phyloP scores from a whole-genome alignment of 306 rosid species.

The Prunus mira region DNA sequence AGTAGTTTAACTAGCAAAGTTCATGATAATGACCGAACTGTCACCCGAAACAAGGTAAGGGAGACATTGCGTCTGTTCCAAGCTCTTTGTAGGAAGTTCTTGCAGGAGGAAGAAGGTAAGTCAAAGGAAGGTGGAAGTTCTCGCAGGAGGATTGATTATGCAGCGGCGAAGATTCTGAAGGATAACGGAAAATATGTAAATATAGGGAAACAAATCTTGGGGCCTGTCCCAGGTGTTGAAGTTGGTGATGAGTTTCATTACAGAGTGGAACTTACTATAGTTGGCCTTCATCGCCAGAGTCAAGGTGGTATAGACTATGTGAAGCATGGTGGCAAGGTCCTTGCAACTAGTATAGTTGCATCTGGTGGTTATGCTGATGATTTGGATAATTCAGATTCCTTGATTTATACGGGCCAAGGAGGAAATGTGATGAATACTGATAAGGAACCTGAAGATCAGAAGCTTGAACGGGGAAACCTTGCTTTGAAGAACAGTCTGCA shows the following conservation, averaged over 20 bases:
- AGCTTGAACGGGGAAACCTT: constrained; percentile 90
- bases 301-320: constrained; percentile 87
- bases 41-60: constrained; percentile 61
- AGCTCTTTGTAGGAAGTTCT: constrained; percentile 68
- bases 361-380: constrained; percentile 84
- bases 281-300: constrained; percentile 75
- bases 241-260: constrained; percentile 92
- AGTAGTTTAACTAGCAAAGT: constrained; percentile 24
- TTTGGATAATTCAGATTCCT: constrained; percentile 59
- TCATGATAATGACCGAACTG: constrained; percentile 33
- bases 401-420: constrained; percentile 86
- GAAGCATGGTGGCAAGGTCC: constrained; percentile 44
- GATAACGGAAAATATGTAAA: constrained; percentile 56
- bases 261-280: constrained; percentile 71
- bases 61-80: constrained; percentile 73
- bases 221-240: constrained; percentile 84
- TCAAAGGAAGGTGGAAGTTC: constrained; percentile 27
- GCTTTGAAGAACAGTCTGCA: constrained; percentile 74
- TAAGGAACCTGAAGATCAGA: constrained; percentile 92
- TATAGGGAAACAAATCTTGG: constrained; percentile 60
- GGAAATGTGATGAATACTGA: constrained; percentile 64
- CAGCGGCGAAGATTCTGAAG: constrained; percentile 57
- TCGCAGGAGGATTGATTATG: constrained; percentile 53
- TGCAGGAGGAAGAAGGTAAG: constrained; percentile 70
- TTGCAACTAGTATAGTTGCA: constrained; percentile 84